These are phyloP conservation scores for Neoscytalidium dimidiatum DNA, from an alignment of 2,329 filamentous ascomycete genomes.

Conservation along the genomic window DNA sequence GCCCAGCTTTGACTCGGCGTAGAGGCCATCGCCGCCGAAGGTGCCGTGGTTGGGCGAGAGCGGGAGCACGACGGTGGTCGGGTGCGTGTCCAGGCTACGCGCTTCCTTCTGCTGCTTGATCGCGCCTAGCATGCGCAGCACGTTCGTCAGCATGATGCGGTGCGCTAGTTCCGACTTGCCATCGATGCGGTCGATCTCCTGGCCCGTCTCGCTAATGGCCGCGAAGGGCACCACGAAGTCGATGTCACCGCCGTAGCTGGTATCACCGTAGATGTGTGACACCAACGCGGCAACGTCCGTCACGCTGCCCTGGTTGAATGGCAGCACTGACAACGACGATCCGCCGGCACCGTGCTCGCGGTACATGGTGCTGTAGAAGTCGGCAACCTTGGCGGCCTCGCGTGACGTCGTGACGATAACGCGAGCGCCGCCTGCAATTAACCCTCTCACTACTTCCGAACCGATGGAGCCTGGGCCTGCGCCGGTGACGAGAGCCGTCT, in stretches of 20 bases:
- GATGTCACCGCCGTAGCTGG: conserved; percentile 26
- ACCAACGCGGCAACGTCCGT: conserved; percentile 41
- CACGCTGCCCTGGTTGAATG: conserved; percentile 45
- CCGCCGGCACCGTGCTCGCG: conserved; percentile 32
- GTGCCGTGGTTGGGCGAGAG: conserved; percentile 49
- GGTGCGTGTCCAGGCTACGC: conserved; percentile 25
- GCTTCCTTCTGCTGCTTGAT: conserved; percentile 35
- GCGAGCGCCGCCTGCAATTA: conserved; percentile 37
- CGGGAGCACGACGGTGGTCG: conserved; percentile 37
- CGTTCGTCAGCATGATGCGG: conserved; percentile 44
- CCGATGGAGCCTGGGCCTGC: conserved; percentile 41
- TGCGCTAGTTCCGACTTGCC: conserved; percentile 41
- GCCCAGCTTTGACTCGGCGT: conserved; percentile 48
- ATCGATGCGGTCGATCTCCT: conserved; percentile 38
- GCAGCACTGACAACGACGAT: conserved; percentile 39
- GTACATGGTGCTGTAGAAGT: conserved; percentile 41
- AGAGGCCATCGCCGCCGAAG: conserved; percentile 48
- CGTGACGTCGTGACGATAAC: conserved; percentile 45
- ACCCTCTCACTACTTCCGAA: conserved; percentile 32
- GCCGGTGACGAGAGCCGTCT: conserved; percentile 39
- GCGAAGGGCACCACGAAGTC: conserved; percentile 48
- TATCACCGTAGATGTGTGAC: conserved; percentile 39
- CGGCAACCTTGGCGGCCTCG: conserved; percentile 28
- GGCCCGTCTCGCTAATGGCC: conserved; percentile 40
- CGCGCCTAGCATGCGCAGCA: conserved; percentile 40